Base-by-base conservation (phyloP, 768 basidiomycete species). In the Tremella fuciformis region DNA sequence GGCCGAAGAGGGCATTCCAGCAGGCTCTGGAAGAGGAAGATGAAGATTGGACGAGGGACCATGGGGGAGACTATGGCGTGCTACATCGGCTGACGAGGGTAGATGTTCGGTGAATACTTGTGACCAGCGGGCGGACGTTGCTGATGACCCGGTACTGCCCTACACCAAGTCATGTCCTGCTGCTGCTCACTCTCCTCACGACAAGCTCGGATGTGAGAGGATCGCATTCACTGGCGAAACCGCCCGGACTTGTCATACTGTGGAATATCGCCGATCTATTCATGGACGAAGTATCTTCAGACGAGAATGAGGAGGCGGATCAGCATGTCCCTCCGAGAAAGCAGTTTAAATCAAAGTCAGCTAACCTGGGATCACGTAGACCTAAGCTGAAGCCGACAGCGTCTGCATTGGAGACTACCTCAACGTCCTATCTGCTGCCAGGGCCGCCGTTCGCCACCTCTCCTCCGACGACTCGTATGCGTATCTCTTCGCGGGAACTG, bases 11-110 rank as follows among this genome's bases (percentile, higher is more conserved):
- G 26, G 50, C 42, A 1, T 63, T 40, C 19, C 44, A 55, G 8
- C 55, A 66, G 26, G 21, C 25, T 9, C n/a, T 72, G 13, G 60
- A 69, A 42, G 70, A 69, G 37, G 65, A 72, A 13, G 70, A 69
- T 55, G 70, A 72, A 44, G 70, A 72, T 62, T 62, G 59, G 61
- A 48, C 69, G 53, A 60, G 70, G 49, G 55, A 48, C 11, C 46
- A 60, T 47, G 61, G 65, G 16, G 65, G 65, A 2, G 29, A 61
- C 22, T 69, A 59, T 46, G 55, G 44, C 15, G 59, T 60, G 0
- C 13, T 69, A 16, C 41, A 60, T 40, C 25, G 50, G 25, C 50
- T 72, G 18, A 64, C 57, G 29, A 51, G 67, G 50, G 46, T 72
- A 4, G 63, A 72, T 53, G 63, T 69, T n/a, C 37, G 70, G 70